Evolutionary conservation across 768 basidiomycete genomes (phyloP).

Genomic region (Tricholoma terreum): DNA sequence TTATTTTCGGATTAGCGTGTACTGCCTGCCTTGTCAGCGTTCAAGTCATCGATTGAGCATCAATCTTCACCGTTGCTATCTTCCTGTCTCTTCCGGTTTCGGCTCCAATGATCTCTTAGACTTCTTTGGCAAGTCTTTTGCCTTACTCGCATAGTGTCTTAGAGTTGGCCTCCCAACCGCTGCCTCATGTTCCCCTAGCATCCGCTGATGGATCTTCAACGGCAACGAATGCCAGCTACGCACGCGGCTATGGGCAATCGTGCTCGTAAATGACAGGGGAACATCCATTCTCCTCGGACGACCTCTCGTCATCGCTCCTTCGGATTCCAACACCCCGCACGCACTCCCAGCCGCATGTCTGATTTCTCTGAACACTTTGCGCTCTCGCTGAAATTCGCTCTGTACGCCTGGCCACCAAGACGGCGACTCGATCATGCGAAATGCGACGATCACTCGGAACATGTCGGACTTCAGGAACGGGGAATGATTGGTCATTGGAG

Average conservation of each 20-base stretch:
- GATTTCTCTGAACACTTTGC: conserved; percentile 81
- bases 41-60: no score
- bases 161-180: no score
- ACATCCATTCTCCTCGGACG: conserved; percentile 86
- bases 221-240: conserved; percentile 77
- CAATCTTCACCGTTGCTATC: no score
- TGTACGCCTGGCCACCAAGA: conserved; percentile 74
- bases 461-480: conserved; percentile 68
- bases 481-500: conserved; percentile 65
- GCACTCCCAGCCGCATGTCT: conserved; percentile 33
- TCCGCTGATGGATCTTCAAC: no score
- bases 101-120: no score
- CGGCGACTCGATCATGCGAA: conserved; percentile 67
- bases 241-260: conserved; percentile 81
- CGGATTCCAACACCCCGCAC: conserved; percentile 75
- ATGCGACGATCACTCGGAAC: conserved; percentile 76
- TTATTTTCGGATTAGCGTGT: no score
- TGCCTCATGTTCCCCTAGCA: no score
- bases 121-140: no score
- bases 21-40: no score
- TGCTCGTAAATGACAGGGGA: conserved; percentile 83
- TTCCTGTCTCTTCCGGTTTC: no score
- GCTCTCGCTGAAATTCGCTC: conserved; percentile 79
- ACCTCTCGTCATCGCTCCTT: conserved; percentile 77
- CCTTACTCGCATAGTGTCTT: no score